Evolutionary conservation across 2,329 filamentous ascomycete species (phyloP).

Genomic region (Botrytis porri): DNA sequence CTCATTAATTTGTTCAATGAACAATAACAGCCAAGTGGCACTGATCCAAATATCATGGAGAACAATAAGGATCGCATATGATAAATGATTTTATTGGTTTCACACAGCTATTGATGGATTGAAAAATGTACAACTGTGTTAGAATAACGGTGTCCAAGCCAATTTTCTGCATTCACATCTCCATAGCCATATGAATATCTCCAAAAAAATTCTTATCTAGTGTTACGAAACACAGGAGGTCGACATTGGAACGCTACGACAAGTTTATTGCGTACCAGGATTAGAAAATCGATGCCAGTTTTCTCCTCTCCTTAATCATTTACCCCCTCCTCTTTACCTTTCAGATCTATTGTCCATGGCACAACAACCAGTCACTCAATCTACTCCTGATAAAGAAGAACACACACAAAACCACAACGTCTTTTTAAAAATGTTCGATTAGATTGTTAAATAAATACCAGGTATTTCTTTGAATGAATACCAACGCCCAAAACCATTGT

Average conservation of each 20-base stretch:
- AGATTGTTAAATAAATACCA: conserved; percentile 2
- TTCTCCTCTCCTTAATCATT: not conserved
- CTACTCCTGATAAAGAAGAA: not conserved
- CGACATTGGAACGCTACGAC: not conserved
- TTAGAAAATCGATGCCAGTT: not conserved
- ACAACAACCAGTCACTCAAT: not conserved
- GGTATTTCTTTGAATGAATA: conserved; percentile 1
- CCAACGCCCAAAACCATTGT: not conserved
- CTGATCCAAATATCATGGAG: not conserved
- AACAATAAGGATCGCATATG: not conserved
- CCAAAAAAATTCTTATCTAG: not conserved
- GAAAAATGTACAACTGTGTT: not conserved
- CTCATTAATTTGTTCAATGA: not conserved
- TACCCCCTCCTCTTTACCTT: not conserved
- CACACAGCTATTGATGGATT: not conserved
- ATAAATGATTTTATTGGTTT: not conserved
- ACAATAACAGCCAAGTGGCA: not conserved
- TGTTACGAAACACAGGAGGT: not conserved
- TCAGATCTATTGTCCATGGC: not conserved
- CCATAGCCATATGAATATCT: not conserved
- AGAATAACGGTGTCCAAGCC: not conserved
- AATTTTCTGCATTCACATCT: not conserved
- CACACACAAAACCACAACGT: not conserved
- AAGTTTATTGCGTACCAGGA: not conserved
- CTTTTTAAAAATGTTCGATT: not conserved